Percentiles rank a stretch among this genome's conserved stretches.
These are phyloP conservation scores for Verruconis gallopava DNA, from an alignment of 2,329 filamentous ascomycete species.

Conservation along the genomic window DNA sequence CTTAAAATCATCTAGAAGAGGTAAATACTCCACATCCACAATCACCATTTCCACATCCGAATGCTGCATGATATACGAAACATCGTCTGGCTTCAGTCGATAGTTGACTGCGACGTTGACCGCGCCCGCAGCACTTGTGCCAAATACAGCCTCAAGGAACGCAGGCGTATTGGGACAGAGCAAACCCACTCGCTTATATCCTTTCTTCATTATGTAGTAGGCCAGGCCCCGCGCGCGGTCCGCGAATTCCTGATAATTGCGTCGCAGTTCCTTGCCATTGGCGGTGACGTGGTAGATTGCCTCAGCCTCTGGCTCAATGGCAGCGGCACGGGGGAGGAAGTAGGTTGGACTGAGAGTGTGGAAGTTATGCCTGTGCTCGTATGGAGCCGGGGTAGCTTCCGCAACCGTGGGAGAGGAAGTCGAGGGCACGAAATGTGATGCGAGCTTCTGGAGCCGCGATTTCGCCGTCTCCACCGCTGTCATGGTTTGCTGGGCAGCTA, in stretches of 20 bases:
- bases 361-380: conserved; percentile 43
- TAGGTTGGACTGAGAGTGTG: conserved; percentile 76
- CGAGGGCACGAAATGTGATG: conserved; percentile 25
- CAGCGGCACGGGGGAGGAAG: conserved; percentile 74
- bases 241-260: conserved; percentile 69
- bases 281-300: conserved; percentile 78
- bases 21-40: conserved; percentile 67
- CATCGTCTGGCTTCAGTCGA: conserved; percentile 68
- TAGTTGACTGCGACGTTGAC: conserved; percentile 66
- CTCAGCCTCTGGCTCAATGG: conserved; percentile 74
- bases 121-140: conserved; percentile 59
- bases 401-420: conserved; percentile 17
- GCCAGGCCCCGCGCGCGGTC: conserved; percentile 78
- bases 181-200: conserved; percentile 67
- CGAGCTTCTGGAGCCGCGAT: conserved; percentile 24
- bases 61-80: conserved; percentile 81
- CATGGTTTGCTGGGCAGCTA: conserved; percentile 4
- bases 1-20: conserved; percentile 55
- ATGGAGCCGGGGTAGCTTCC: conserved; percentile 32
- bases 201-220: conserved; percentile 69
- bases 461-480: conserved; percentile 1
- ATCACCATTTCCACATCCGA: conserved; percentile 78
- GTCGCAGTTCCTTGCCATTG: conserved; percentile 58
- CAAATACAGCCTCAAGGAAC: conserved; percentile 83
- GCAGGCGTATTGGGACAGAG: conserved; percentile 87